phyloP scores from a whole-genome alignment of 1,139 yeast species.

The Suhomyces taliae region DNA sequence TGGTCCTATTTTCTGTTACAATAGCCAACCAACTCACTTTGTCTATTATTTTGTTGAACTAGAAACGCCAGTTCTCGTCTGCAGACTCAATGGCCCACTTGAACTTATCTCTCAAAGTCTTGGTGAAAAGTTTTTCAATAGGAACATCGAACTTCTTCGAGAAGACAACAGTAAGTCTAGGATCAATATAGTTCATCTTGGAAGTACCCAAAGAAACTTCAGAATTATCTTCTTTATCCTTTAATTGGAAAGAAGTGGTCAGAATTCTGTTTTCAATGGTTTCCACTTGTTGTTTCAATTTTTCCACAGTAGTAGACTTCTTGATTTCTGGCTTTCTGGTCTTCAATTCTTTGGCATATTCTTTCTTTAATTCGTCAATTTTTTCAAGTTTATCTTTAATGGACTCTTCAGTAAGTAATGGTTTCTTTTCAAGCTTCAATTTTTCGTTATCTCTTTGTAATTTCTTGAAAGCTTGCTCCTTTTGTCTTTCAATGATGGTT shows the following conservation, averaged over 20 bases:
- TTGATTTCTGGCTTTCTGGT: slow-evolving; percentile 62
- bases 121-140: slow-evolving; percentile 86
- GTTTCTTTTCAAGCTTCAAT: slow-evolving; percentile 55
- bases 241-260: slow-evolving; percentile 69
- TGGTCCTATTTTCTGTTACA: too few species aligned
- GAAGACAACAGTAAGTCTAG: slow-evolving; percentile 86
- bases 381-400: slow-evolving; percentile 59
- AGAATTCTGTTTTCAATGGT: slow-evolving; percentile 70
- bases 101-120: slow-evolving; percentile 88
- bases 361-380: slow-evolving; percentile 54
- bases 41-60: slow-evolving; percentile 2
- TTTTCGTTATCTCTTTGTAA: slow-evolving; percentile 79
- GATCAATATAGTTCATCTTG: slow-evolving; percentile 93
- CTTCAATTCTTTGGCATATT: slow-evolving; percentile 59
- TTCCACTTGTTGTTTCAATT: slow-evolving; percentile 70
- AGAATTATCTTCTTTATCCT: slow-evolving; percentile 92
- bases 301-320: slow-evolving; percentile 60
- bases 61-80: slow-evolving; percentile 86
- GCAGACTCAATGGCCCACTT: slow-evolving; percentile 95
- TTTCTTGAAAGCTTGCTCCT: slow-evolving; percentile 62
- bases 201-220: slow-evolving; percentile 93
- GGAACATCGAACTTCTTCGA: slow-evolving; percentile 86
- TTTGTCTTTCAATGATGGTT: slow-evolving; percentile 56
- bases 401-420: slow-evolving; percentile 52
- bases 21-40: background rate